Base-by-base conservation (phyloP, 169 alveolate genomes). In the Ichthyophthirius multifiliis region DNA sequence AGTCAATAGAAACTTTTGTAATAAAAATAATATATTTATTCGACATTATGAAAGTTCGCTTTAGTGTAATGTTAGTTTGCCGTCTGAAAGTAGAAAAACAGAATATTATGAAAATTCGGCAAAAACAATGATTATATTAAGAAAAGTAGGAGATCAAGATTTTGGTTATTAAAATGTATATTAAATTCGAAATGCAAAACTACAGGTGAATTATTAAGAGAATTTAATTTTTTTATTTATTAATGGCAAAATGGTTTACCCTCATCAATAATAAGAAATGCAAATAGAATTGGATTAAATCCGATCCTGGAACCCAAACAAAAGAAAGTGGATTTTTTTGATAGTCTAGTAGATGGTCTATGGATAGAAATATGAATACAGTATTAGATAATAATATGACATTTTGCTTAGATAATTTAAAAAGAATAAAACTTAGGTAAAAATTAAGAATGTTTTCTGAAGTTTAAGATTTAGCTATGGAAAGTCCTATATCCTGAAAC, bases 361-460 rank as follows among this genome's bases (percentile, higher is more conserved):
- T 96, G 98, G 98, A 93, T 96, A 20, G 98, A 96, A 94, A 94
- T 83, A 96, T 96, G 97, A 96, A 96, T 83, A 93, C 97, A 44
- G 98, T 96, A 10, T 86, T 96, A 34, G 98, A 96, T 85, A 97
- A 96, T 88, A 89, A 91, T 74, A 94, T 90, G 94, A 92, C 94
- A 47, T 88, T 96, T 37, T 94, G 97, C 74, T 82, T 94, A 37
- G 85, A 88, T 6, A 86, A 83, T 75, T 84, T 89, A 23, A 94
- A 91, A 76, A 79, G 89, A n/a, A 91, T 91, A 20, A 86, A 86
- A 62, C 39, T 91, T 45, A 86, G n/a, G n/a, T n/a, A n/a, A n/a
- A n/a, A n/a, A 64, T 88, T 89, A 67, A 83, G 93, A 77, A 85
- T 93, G 90, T 65, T 93, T 30, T 93, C 91, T 62, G 97, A 93